phyloP scores from a whole-genome alignment of 192 early-diverging fungal species.

The Podila clonocystis region DNA sequence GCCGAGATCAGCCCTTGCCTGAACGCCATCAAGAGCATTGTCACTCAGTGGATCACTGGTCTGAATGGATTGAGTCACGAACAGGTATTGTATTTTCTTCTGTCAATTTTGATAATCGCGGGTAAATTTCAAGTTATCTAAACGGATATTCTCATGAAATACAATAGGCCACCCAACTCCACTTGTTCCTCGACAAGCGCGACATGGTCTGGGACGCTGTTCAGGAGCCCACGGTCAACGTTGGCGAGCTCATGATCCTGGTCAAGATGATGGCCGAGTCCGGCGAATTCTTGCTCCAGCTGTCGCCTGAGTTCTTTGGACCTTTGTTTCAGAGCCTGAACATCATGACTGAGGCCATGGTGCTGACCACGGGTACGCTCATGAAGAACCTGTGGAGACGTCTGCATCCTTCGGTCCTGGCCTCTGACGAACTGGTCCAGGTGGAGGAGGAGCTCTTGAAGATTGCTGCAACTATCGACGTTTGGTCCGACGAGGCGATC shows the following conservation, averaged over 20 bases:
- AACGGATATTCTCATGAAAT: neutral
- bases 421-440: conserved; percentile 51
- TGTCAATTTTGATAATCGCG: neutral
- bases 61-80: conserved; percentile 46
- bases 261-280: conserved; percentile 54
- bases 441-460: conserved; percentile 52
- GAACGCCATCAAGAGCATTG: conserved; percentile 37
- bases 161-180: conserved; percentile 29
- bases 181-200: conserved; percentile 62
- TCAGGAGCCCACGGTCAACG: conserved; percentile 45
- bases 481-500: conserved; percentile 41
- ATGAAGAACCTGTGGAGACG: conserved; percentile 67
- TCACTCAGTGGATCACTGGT: conserved; percentile 36
- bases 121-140: neutral
- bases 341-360: conserved; percentile 41
- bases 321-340: conserved; percentile 39
- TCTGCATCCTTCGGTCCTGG: conserved; percentile 60
- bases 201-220: conserved; percentile 62
- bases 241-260: conserved; percentile 65
- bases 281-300: conserved; percentile 23
- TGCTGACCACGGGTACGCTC: conserved; percentile 53
- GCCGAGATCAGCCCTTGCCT: conserved; percentile 47
- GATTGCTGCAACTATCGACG: conserved; percentile 40
- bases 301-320: conserved; percentile 46
- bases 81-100: conserved; percentile 19